Base-by-base conservation (phyloP, 345 rosid genomes). In the Turritis glabra region DNA sequence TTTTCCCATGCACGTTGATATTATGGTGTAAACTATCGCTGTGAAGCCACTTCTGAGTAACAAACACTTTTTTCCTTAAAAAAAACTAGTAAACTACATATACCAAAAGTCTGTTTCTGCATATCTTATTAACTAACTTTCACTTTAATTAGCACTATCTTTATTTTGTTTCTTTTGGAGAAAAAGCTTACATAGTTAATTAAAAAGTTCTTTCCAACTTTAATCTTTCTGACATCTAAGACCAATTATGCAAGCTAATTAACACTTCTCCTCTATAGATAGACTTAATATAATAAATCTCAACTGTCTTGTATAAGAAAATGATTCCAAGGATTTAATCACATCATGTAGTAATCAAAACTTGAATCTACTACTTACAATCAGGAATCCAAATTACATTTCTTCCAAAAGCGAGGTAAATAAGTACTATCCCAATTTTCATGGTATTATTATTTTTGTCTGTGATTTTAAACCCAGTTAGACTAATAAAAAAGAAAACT, bases 1-100 rank as follows among this genome's bases (percentile, higher is more conserved):
- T 44, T 29, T 43, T 47, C 22, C 47, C 71, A 76, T 77, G 71
- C 80, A 70, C 80, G 80, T 77, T 69, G 76, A 61, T 69, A 26
- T 62, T 61, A 25, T 62, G 50, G 55, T 43, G 47, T 68, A 40
- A 52, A 30, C 70, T 48, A 75, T 33, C 54, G 56, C 12, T 41
- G 35, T 50, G 67, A 67, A 27, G 14, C 38, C 37, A 29, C 25
- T 74, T 53, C 50, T 35, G 43, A 52, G 48, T 62, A 30, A 43
- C 30, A 51, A 53, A 53, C 10, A 60, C 37, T 8, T n/a, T 26
- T n/a, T 55, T 15, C 5, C 13, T 15, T 15, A 3, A 57, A 32
- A 5, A 35, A 10, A 57, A 5, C 3, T 32, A 32, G 2, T 46
- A 46, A 46, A 46, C 43, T 61, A 43, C 14, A 60, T 56, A 35